A percentile compares a stretch with the other conserved stretches of the same genome.
Conservation (phyloP, 2,329 filamentous ascomycete species). For the Aspergillus sergii region DNA sequence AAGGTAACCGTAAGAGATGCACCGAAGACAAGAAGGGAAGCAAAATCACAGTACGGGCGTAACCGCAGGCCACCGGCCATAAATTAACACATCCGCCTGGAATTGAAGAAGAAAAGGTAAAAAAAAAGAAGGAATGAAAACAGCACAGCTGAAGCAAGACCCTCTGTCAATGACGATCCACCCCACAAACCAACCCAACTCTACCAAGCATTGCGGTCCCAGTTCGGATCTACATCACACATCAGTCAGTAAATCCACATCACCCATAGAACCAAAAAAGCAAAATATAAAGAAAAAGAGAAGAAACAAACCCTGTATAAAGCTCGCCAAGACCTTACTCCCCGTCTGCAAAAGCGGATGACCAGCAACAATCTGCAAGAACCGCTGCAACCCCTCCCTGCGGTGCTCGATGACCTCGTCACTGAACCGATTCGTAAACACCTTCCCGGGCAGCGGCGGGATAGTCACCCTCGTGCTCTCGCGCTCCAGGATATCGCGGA, state of each 20-base stretch:
- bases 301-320: slow-evolving; percentile 78
- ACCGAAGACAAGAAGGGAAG: not conserved
- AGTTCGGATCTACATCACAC: slow-evolving; percentile 56
- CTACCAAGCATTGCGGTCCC: slow-evolving; percentile 88
- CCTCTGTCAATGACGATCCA: not conserved
- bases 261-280: not conserved
- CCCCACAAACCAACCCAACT: not conserved
- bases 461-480: slow-evolving; percentile 94
- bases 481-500: slow-evolving; percentile 95
- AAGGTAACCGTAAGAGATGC: slow-evolving; percentile 2
- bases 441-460: slow-evolving; percentile 91
- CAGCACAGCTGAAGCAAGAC: not conserved
- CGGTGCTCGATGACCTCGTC: slow-evolving; percentile 98
- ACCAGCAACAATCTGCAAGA: slow-evolving; percentile 95
- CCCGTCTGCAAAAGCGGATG: slow-evolving; percentile 96
- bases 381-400: slow-evolving; percentile 87
- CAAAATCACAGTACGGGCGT: not conserved
- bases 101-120: not conserved
- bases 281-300: not conserved
- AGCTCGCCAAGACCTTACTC: slow-evolving; percentile 92
- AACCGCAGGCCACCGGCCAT: not conserved
- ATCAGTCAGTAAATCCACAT: slow-evolving; percentile 6
- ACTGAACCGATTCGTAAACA: slow-evolving; percentile 96
- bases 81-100: not conserved
- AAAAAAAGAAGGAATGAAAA: not conserved